Evolutionary conservation across 768 basidiomycete genomes (phyloP).

Genomic region (Rubroboletus pulcherrimus): DNA sequence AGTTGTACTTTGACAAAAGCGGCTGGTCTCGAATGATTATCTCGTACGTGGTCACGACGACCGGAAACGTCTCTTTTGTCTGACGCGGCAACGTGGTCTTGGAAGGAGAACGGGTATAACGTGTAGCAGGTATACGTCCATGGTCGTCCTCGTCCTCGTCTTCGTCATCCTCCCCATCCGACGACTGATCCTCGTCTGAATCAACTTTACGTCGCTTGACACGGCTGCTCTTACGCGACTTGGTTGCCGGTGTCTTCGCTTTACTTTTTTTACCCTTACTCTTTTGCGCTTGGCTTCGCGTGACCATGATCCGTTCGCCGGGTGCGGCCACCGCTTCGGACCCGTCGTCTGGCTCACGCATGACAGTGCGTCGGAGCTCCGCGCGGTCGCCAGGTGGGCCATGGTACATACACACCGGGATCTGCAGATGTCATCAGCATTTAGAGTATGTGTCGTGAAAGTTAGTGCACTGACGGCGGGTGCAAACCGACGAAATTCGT

Average conservation of each 20-base stretch:
- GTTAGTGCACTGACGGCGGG: conserved; percentile 52
- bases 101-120: conserved; percentile 11
- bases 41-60: conserved; percentile 91
- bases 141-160: conserved; percentile 7
- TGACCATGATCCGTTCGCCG: conserved; percentile 24
- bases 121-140: conserved; percentile 18
- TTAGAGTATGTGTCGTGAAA: background rate
- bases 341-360: conserved; percentile 37
- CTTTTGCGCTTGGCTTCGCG: conserved; percentile 18
- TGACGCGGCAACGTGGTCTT: conserved; percentile 8
- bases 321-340: conserved; percentile 19
- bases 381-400: conserved; percentile 80
- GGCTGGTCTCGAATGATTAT: conserved; percentile 82
- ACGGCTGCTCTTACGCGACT: conserved; percentile 3
- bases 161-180: conserved; percentile 17
- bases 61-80: conserved; percentile 53
- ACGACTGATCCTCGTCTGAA: background rate
- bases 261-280: conserved; percentile 15
- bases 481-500: conserved; percentile 82
- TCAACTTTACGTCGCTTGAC: conserved; percentile 23
- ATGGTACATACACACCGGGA: conserved; percentile 89
- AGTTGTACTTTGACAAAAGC: conserved; percentile 61
- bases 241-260: conserved; percentile 10
- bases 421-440: conserved; percentile 38
- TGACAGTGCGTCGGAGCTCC: conserved; percentile 63